Conservation (phyloP, 768 basidiomycete species). For the Boletellus ananas region DNA sequence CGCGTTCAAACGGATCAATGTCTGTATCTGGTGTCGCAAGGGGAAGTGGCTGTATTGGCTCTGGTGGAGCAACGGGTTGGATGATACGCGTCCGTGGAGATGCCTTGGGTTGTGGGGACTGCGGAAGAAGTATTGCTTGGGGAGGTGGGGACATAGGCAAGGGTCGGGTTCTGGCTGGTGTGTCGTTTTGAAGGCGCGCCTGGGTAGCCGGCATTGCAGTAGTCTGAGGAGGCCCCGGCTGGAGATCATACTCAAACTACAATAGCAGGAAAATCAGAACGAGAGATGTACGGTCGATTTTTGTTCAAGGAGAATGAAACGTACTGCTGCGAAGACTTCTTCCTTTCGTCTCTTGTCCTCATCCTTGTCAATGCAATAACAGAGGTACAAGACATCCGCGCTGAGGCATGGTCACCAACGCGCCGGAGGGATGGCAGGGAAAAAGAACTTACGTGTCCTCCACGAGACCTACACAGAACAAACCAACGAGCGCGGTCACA, state of each 20-base stretch:
- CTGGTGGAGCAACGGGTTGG: constrained; percentile 9
- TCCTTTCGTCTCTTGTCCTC: constrained; percentile 46
- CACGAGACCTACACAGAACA: constrained; percentile 80
- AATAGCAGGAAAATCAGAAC: constrained; percentile 2
- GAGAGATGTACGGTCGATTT: not conserved
- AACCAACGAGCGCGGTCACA: constrained; percentile 74
- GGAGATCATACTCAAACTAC: constrained; percentile 41
- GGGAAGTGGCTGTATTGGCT: constrained; percentile 14
- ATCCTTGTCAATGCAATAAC: constrained; percentile 63
- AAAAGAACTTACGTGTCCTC: constrained; percentile 58
- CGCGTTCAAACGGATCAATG: constrained; percentile 33
- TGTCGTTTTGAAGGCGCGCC: constrained; percentile 10
- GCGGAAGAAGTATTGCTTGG: constrained; percentile 8
- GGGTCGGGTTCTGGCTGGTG: constrained; percentile 7
- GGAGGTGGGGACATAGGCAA: constrained; percentile 12
- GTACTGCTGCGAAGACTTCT: constrained; percentile 55
- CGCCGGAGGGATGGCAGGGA: not conserved
- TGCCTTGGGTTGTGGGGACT: constrained; percentile 2
- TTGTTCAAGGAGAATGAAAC: constrained; percentile 12
- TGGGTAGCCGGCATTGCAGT: constrained; percentile 1
- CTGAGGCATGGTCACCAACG: constrained; percentile 28
- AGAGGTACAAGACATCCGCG: constrained; percentile 63
- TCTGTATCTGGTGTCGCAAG: constrained; percentile 27
- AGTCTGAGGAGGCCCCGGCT: constrained; percentile 13
- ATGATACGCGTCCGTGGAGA: constrained; percentile 3